phyloP scores from a whole-genome alignment of 2,329 filamentous ascomycete genomes.

The Endoconidiophora laricicola region DNA sequence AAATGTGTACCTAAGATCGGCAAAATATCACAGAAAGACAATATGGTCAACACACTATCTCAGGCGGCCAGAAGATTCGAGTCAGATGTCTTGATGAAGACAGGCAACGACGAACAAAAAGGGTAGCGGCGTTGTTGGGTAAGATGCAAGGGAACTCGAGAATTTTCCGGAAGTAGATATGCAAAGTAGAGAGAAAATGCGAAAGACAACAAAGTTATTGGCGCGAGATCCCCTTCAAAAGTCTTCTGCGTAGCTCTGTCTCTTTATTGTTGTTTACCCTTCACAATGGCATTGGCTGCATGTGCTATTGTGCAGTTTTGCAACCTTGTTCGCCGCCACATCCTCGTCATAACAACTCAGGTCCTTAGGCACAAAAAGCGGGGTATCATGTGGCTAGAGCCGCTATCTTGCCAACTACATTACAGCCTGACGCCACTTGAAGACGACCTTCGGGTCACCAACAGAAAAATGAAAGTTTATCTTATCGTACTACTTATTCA shows the following conservation, averaged over 20 bases:
- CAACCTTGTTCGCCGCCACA: slow-evolving; percentile 6
- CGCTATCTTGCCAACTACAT: not conserved
- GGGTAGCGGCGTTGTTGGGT: not conserved
- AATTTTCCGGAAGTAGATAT: not conserved
- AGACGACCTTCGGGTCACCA: too few relatives aligned
- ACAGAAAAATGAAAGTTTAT: too few relatives aligned
- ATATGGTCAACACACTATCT: too few relatives aligned
- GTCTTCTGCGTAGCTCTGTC: not conserved
- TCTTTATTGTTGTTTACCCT: not conserved
- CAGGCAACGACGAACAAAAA: not conserved
- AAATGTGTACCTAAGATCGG: not conserved
- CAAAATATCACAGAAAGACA: not conserved
- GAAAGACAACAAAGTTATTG: not conserved
- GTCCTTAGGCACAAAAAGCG: not conserved
- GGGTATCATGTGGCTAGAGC: slow-evolving; percentile 2
- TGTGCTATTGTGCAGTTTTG: not conserved
- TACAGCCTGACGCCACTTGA: not conserved
- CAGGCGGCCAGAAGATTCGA: not conserved
- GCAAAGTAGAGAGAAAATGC: not conserved
- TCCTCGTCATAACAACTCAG: slow-evolving; percentile 6
- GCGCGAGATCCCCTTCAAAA: not conserved
- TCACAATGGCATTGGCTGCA: too few relatives aligned
- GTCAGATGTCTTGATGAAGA: not conserved
- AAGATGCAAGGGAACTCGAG: not conserved
- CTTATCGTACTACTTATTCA: too few relatives aligned